Base-by-base conservation (phyloP, 805 yeast genomes). In the Metschnikowia drakensbergensis region DNA sequence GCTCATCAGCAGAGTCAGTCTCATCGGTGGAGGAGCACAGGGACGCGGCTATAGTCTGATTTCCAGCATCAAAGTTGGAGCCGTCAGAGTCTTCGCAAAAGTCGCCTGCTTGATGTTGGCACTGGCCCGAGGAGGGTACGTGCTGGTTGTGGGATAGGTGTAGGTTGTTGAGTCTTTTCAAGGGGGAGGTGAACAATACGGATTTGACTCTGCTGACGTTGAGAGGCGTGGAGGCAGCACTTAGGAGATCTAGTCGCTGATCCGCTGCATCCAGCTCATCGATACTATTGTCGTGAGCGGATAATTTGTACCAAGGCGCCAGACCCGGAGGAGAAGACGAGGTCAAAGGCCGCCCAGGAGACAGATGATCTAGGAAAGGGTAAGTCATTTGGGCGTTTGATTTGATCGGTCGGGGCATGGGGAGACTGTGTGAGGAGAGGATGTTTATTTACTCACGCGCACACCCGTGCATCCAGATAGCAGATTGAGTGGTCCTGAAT, bases 81-180 rank as follows among this genome's bases (percentile, higher is more conserved):
- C 30, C 22, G 45, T 46, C 47, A 17, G 51, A 34, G 40, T 42
- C 57, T 11, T 46, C 49, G 39, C 47, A 11, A 25, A 25, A 32
- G 45, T 42, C 32, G 27, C 33, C 43, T 26, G 35, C 27, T 9
- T n/a, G 35, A n/a, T n/a, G 43, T 10, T 34, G 37, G 31, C 11
- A n/a, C 9, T 26, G 23, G 11, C 44, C 17, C 8, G 45, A 13
- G 6, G 29, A n/a, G 13, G 26, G 32, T 11, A 34, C 31, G 31
- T 13, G 45, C 27, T 42, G 26, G 9, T 33, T n/a, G 30, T 33
- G 37, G 37, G 49, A 47, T 33, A 54, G 43, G 49, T 71, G 70
- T 26, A 72, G 55, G 32, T 66, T 62, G 48, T 68, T 65, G 27
- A 72, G 60, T 46, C 63, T 62, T 40, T 61, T 63, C 48, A 70